A percentile compares a stretch with the other conserved stretches of the same genome.
Evolutionary conservation across 306 rosid genomes (phyloP).

Genomic region (Citrullus colocynthis): DNA sequence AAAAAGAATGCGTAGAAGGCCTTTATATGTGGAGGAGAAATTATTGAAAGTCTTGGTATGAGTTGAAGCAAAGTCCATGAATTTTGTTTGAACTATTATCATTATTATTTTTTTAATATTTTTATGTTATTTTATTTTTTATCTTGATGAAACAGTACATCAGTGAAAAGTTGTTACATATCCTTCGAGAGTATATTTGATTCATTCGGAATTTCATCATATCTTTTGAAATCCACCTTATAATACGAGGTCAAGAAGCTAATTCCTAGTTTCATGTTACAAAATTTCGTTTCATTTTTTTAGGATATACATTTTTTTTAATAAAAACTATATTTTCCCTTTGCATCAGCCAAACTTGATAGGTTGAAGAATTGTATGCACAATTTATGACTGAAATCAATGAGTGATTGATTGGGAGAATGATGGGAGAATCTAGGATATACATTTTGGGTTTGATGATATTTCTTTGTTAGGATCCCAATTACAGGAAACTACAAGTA

Average conservation of each 20-base stretch:
- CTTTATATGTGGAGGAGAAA: neutral
- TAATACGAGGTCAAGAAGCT: neutral
- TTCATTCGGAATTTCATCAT: neutral
- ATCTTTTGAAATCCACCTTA: neutral
- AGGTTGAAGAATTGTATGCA: neutral
- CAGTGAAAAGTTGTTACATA: neutral
- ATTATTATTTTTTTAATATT: no score
- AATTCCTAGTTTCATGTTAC: neutral
- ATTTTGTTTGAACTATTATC: neutral
- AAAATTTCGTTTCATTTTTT: neutral
- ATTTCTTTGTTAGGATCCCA: no score
- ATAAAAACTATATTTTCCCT: neutral
- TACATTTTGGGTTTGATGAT: neutral
- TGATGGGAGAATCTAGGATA: neutral
- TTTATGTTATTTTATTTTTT: neutral
- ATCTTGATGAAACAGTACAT: neutral
- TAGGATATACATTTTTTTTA: neutral
- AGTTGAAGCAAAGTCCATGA: neutral
- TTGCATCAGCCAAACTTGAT: neutral
- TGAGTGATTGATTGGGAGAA: neutral
- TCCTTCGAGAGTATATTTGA: neutral
- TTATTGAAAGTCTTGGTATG: neutral
- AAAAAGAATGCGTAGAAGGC: neutral
- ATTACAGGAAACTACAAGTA: no score
- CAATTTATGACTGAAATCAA: neutral